phyloP scores from a whole-genome alignment of 805 yeast species.

The Starmerella sirachaensis region DNA sequence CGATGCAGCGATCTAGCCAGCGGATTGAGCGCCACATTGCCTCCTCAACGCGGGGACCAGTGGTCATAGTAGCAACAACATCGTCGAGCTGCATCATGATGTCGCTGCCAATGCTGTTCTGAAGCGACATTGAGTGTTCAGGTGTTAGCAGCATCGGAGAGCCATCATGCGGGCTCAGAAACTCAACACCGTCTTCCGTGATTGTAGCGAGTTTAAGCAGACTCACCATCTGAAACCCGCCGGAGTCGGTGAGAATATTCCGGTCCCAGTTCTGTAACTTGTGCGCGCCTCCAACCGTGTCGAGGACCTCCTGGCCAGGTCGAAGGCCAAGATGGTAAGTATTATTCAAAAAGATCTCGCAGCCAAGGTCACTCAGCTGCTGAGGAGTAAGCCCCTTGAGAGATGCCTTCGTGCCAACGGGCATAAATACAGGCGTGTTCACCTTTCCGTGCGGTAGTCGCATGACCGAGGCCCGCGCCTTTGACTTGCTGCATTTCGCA shows the following conservation, averaged over 20 bases:
- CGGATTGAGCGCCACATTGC: slow-evolving; percentile 36
- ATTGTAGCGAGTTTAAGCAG: slow-evolving; percentile 35
- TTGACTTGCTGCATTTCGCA: slow-evolving; percentile 34
- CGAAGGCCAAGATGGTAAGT: slow-evolving; percentile 36
- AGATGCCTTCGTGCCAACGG: slow-evolving; percentile 38
- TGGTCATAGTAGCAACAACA: slow-evolving; percentile 35
- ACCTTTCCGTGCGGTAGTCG: slow-evolving; percentile 34
- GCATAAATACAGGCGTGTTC: slow-evolving; percentile 38
- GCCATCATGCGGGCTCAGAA: slow-evolving; percentile 36
- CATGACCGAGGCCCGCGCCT: slow-evolving; percentile 35
- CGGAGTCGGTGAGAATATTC: slow-evolving; percentile 35
- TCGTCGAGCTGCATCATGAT: slow-evolving; percentile 40
- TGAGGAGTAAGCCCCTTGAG: slow-evolving; percentile 35
- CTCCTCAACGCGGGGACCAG: slow-evolving; percentile 36
- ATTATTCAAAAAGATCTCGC: slow-evolving; percentile 35
- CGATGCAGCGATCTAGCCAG: slow-evolving; percentile 36
- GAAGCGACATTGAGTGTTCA: slow-evolving; percentile 36
- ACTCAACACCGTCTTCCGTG: slow-evolving; percentile 37
- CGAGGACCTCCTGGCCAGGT: slow-evolving; percentile 35
- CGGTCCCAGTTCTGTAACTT: slow-evolving; percentile 33
- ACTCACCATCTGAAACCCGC: slow-evolving; percentile 39
- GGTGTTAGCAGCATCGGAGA: slow-evolving; percentile 37
- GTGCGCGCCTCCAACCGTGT: slow-evolving; percentile 36
- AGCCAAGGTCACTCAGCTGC: slow-evolving; percentile 32
- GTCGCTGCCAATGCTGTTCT: slow-evolving; percentile 36